These are phyloP conservation scores for Emergomyces orientalis DNA, from an alignment of 2,329 filamentous ascomycete species.

Conservation along the genomic window DNA sequence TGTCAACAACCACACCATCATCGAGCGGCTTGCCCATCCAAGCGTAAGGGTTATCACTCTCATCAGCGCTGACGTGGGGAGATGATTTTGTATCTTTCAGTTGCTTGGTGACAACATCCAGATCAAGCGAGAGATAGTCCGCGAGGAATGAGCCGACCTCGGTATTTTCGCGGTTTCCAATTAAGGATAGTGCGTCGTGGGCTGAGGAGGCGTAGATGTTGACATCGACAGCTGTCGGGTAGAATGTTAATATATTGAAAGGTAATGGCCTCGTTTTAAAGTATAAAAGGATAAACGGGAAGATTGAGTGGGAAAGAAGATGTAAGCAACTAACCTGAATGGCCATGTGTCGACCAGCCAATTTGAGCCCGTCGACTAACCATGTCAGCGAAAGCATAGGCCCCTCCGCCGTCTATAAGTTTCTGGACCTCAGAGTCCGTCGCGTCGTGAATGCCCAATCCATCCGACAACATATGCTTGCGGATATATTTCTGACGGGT, in stretches of 20 bases:
- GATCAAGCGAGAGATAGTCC: conserved; percentile 69
- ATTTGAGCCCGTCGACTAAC: conserved; percentile 79
- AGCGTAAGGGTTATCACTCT: conserved; percentile 18
- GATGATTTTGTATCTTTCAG: conserved; percentile 40
- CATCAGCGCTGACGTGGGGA: conserved; percentile 7
- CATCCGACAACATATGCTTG: conserved; percentile 54
- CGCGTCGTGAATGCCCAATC: conserved; percentile 69
- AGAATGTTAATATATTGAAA: neutral
- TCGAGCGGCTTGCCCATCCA: conserved; percentile 37
- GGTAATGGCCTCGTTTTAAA: neutral
- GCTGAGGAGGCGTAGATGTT: conserved; percentile 85
- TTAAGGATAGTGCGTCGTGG: conserved; percentile 51
- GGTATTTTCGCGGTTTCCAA: conserved; percentile 90
- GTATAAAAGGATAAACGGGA: neutral
- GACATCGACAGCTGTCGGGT: conserved; percentile 64
- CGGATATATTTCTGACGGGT: conserved; percentile 55
- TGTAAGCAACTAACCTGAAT: conserved; percentile 45
- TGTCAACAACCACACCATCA: conserved; percentile 30
- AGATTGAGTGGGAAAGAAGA: neutral
- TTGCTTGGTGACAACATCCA: conserved; percentile 67
- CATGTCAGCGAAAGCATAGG: conserved; percentile 68
- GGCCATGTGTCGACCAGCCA: conserved; percentile 90
- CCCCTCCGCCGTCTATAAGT: conserved; percentile 48
- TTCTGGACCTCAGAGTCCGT: conserved; percentile 59
- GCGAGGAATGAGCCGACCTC: conserved; percentile 77